Percentiles rank a stretch among this genome's conserved stretches.
These are phyloP conservation scores for Termitomyces sp. DNA, from an alignment of 768 basidiomycete genomes.

Conservation along the genomic window DNA sequence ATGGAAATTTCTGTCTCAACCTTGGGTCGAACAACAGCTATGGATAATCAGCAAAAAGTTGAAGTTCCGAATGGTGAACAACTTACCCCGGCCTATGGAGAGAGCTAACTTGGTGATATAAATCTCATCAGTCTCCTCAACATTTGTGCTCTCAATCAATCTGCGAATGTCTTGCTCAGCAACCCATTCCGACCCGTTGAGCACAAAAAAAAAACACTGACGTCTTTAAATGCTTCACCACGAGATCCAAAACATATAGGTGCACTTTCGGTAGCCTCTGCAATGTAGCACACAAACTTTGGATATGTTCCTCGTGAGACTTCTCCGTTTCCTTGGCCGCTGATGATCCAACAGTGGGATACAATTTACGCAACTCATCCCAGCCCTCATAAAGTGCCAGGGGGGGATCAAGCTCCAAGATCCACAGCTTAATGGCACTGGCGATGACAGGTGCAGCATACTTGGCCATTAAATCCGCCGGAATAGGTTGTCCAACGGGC, in stretches of 20 bases:
- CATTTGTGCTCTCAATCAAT: constrained; percentile 64
- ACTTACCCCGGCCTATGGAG: constrained; percentile 82
- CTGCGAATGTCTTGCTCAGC: constrained; percentile 31
- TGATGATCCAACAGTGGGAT: constrained; percentile 65
- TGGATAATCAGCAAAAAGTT: background rate
- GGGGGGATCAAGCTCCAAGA: constrained; percentile 89
- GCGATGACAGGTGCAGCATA: constrained; percentile 89
- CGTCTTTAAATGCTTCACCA: constrained; percentile 75
- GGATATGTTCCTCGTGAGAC: constrained; percentile 56
- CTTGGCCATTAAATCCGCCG: constrained; percentile 47
- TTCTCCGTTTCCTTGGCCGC: constrained; percentile 49
- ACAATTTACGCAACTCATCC: constrained; percentile 88
- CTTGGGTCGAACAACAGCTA: constrained; percentile 81
- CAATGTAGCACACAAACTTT: constrained; percentile 59
- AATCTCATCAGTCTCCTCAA: constrained; percentile 72
- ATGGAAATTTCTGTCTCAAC: constrained; percentile 81
- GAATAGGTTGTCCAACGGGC: constrained; percentile 53
- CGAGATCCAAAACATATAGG: constrained; percentile 71
- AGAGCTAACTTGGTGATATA: constrained; percentile 86
- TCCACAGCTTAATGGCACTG: constrained; percentile 81
- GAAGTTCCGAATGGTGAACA: background rate
- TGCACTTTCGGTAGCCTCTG: constrained; percentile 75
- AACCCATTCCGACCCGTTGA: background rate
- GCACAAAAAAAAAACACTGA: constrained; percentile 30
- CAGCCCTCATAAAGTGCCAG: constrained; percentile 84